Evolutionary conservation across 2,329 filamentous ascomycete genomes (phyloP).

Genomic region (Pseudopyricularia javanii): DNA sequence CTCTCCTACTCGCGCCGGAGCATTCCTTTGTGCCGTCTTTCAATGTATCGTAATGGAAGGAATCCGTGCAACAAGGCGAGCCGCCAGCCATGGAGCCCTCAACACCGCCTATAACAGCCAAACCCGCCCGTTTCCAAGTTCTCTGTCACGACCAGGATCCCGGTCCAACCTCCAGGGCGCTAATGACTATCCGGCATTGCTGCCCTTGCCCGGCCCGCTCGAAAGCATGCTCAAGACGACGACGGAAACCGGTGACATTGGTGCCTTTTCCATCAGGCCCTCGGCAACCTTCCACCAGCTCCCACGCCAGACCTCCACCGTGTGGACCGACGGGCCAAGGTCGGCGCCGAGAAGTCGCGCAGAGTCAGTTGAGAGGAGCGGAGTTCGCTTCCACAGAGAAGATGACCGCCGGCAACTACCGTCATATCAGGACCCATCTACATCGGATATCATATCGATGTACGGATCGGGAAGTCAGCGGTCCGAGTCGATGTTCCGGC

Average conservation of each 20-base stretch:
- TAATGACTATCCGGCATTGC: conserved; percentile 27
- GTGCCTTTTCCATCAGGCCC: conserved; percentile 43
- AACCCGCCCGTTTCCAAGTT: conserved; percentile 8
- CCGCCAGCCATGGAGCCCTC: conserved; percentile 27
- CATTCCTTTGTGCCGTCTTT: not conserved
- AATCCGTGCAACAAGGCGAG: conserved; percentile 15
- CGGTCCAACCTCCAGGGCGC: conserved; percentile 23
- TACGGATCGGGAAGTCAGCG: conserved; percentile 38
- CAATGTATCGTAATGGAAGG: conserved; percentile 8
- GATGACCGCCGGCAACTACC: conserved; percentile 32
- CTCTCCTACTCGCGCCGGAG: not conserved
- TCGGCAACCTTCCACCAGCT: conserved; percentile 17
- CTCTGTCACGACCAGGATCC: conserved; percentile 1
- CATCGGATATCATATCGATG: conserved; percentile 43
- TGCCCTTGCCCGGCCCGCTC: conserved; percentile 39
- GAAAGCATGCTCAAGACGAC: conserved; percentile 55
- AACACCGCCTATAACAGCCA: conserved; percentile 18
- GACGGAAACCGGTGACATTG: conserved; percentile 54
- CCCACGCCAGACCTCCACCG: conserved; percentile 14
- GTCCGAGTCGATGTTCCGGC: conserved; percentile 27
- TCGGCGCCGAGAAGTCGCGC: conserved; percentile 7
- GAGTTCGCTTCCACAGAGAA: conserved; percentile 6
- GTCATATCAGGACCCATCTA: conserved; percentile 33
- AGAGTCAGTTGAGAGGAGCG: not conserved
- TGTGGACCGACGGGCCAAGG: conserved; percentile 15